phyloP scores from a whole-genome alignment of 306 rosid species.

The Trifolium dubium region DNA sequence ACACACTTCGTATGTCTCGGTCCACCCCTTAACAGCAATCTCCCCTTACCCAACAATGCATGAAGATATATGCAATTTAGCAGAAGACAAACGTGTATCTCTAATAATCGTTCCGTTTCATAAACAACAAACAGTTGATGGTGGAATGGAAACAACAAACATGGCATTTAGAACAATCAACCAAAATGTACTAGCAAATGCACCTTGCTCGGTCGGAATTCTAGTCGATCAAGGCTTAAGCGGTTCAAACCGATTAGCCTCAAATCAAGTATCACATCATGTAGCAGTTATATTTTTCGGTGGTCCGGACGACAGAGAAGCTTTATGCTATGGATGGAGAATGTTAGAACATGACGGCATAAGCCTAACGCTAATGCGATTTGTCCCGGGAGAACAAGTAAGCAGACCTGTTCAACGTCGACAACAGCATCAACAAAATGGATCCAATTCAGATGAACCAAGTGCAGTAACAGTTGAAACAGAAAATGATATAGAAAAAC shows the following conservation, averaged over 20 bases:
- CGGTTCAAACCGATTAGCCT: constrained; percentile 55
- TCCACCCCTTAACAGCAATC: constrained; percentile 79
- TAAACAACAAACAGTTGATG: constrained; percentile 92
- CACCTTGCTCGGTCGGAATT: constrained; percentile 91
- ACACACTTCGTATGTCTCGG: constrained; percentile 56
- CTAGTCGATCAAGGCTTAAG: constrained; percentile 81
- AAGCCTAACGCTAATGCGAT: constrained; percentile 60
- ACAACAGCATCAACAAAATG: not conserved
- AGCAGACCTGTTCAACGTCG: not conserved
- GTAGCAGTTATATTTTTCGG: constrained; percentile 75
- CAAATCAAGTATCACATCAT: constrained; percentile 61
- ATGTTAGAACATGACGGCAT: constrained; percentile 73
- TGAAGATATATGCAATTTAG: constrained; percentile 80
- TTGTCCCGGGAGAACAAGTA: constrained; percentile 51
- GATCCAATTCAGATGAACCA: not conserved
- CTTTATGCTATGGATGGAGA: constrained; percentile 80
- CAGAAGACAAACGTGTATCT: constrained; percentile 79
- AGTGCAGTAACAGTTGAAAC: constrained; percentile 47
- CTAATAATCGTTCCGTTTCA: constrained; percentile 84
- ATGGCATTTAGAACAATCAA: constrained; percentile 67
- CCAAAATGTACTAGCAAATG: constrained; percentile 68
- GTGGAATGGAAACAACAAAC: constrained; percentile 92
- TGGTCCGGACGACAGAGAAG: constrained; percentile 94
- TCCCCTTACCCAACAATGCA: constrained; percentile 96
- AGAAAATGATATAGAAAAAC: constrained; percentile 54